Conservation (phyloP, 2,329 filamentous ascomycete species). For the Albophoma yamanashiensis region DNA sequence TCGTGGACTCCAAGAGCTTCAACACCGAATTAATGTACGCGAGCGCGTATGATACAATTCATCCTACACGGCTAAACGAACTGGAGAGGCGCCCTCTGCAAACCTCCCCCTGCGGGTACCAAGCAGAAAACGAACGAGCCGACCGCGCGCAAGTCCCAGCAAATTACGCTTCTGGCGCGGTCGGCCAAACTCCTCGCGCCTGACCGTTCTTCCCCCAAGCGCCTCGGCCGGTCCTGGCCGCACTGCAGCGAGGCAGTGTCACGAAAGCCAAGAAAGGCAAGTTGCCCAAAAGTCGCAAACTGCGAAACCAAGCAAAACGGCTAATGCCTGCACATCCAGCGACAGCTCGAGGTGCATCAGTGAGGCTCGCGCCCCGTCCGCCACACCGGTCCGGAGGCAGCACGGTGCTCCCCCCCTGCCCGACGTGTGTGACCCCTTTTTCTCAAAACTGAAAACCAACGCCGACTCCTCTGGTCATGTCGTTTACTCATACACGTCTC, state of each 20-base stretch:
- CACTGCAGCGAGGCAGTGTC: background rate
- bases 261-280: background rate
- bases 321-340: background rate
- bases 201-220: background rate
- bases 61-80: conserved; percentile 6
- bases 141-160: background rate
- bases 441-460: conserved; percentile 4
- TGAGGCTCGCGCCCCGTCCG: background rate
- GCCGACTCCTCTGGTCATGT: conserved; percentile 7
- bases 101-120: conserved; percentile 1
- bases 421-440: background rate
- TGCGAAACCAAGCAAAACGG: background rate
- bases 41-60: conserved; percentile 10
- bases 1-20: background rate
- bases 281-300: background rate
- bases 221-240: background rate
- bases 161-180: background rate
- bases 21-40: background rate
- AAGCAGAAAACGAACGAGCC: conserved; percentile 1
- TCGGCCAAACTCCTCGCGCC: background rate
- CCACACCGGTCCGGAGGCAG: background rate
- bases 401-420: background rate
- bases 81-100: conserved; percentile 5
- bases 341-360: background rate
- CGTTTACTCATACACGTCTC: conserved; percentile 1